phyloP scores from a whole-genome alignment of 2,329 filamentous ascomycete genomes.

The Epichloe festucae region DNA sequence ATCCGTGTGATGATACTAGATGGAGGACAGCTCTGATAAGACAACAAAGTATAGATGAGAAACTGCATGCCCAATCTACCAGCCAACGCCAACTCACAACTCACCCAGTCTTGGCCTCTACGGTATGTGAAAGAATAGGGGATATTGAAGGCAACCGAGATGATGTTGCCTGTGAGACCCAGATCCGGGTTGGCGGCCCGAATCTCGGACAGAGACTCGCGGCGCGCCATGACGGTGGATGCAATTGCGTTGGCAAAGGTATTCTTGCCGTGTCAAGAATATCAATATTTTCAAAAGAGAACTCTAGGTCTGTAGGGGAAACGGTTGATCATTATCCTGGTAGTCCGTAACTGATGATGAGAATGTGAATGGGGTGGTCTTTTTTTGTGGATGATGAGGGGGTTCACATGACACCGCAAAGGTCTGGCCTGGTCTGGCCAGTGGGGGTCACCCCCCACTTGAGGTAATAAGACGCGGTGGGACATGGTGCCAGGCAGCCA shows the following conservation, averaged over 20 bases:
- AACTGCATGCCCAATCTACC: not conserved
- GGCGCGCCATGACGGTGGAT: constrained; percentile 24
- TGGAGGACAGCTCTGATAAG: too few relatives aligned
- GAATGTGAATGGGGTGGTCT: constrained; percentile 1
- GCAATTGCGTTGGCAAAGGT: not conserved
- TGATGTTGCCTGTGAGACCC: constrained; percentile 49
- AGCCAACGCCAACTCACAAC: constrained; percentile 29
- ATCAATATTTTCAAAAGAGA: not conserved
- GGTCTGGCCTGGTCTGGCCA: not conserved
- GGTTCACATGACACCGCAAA: constrained; percentile 1
- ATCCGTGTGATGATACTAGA: too few relatives aligned
- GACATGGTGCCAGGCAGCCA: not conserved
- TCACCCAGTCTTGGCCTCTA: constrained; percentile 48
- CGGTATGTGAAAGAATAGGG: constrained; percentile 46
- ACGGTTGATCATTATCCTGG: not conserved
- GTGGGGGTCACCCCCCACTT: not conserved
- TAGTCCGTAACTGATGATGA: not conserved
- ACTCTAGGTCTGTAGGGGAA: not conserved
- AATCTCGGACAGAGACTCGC: constrained; percentile 42
- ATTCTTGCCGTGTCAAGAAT: not conserved
- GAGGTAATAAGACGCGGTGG: constrained; percentile 2
- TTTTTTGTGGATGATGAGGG: constrained; percentile 4
- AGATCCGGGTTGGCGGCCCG: constrained; percentile 43
- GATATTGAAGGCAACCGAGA: constrained; percentile 52
- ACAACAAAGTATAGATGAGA: too few relatives aligned